phyloP scores from a whole-genome alignment of 1,284 basidiomycete species.

The Albatrellus sp. region DNA sequence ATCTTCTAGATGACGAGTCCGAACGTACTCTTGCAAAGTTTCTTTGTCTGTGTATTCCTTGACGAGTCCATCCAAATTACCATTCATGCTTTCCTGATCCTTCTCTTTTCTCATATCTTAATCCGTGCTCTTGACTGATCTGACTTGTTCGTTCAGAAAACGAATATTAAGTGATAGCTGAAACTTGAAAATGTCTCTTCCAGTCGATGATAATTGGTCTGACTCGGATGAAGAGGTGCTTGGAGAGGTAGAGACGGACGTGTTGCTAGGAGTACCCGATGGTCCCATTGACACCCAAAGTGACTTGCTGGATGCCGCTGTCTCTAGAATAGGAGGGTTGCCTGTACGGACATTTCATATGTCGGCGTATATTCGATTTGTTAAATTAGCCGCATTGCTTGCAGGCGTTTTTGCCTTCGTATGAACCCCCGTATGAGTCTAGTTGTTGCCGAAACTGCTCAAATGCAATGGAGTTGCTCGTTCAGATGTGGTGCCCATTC shows the following conservation, averaged over 20 bases:
- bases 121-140: slow-evolving; percentile 10
- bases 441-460: slow-evolving; percentile 58
- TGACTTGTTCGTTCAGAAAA: not conserved
- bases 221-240: slow-evolving; percentile 55
- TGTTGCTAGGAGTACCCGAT: slow-evolving; percentile 68
- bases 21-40: slow-evolving; percentile 37
- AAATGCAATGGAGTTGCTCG: slow-evolving; percentile 61
- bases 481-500: slow-evolving; percentile 80
- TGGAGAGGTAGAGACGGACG: slow-evolving; percentile 46
- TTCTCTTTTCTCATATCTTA: slow-evolving; percentile 6
- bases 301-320: slow-evolving; percentile 59
- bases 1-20: slow-evolving; percentile 79
- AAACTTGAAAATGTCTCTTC: no score
- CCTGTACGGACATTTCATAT: slow-evolving; percentile 54
- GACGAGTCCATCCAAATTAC: slow-evolving; percentile 60
- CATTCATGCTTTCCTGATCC: slow-evolving; percentile 86
- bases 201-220: slow-evolving; percentile 46
- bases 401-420: slow-evolving; percentile 20
- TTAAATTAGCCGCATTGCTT: slow-evolving; percentile 15
- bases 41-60: slow-evolving; percentile 39
- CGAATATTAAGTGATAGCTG: no score
- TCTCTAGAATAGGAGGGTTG: slow-evolving; percentile 76
- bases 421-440: slow-evolving; percentile 19
- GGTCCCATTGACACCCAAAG: slow-evolving; percentile 40
- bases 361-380: slow-evolving; percentile 30